Evolutionary conservation across 495 filamentous ascomycete genomes (phyloP).

Genomic region (Cudoniella acicularis): DNA sequence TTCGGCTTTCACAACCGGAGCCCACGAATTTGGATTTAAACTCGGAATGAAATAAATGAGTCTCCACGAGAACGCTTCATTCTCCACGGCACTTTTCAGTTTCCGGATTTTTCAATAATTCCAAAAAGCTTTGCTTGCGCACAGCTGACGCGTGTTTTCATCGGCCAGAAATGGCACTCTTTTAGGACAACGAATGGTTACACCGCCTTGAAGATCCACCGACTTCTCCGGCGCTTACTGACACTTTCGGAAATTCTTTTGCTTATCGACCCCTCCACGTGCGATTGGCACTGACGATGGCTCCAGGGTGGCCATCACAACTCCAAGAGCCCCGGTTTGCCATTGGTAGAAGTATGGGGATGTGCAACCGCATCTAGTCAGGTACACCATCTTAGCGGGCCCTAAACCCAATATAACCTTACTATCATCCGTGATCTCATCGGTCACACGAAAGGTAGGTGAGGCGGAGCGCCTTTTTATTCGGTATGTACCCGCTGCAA

Average conservation of each 20-base stretch:
- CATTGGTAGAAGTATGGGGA: not conserved
- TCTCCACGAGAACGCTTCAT: too few relatives aligned
- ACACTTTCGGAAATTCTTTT: not conserved
- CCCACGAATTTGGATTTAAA: too few relatives aligned
- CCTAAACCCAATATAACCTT: not conserved
- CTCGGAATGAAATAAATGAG: too few relatives aligned
- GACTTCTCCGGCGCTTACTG: not conserved
- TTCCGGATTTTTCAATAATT: too few relatives aligned
- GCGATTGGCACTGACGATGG: not conserved
- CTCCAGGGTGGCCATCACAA: too few relatives aligned
- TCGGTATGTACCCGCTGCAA: not conserved
- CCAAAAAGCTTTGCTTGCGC: too few relatives aligned
- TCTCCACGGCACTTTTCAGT: too few relatives aligned
- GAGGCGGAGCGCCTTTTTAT: not conserved
- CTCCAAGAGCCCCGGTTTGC: not conserved
- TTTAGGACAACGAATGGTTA: too few relatives aligned
- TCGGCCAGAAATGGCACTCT: too few relatives aligned
- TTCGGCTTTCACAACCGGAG: too few relatives aligned
- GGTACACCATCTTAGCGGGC: not conserved
- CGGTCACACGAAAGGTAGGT: not conserved
- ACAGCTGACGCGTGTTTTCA: too few relatives aligned
- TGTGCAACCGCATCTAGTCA: not conserved
- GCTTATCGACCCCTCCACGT: not conserved
- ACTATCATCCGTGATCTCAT: not conserved
- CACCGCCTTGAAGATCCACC: not conserved